Percentiles rank a stretch among this genome's conserved stretches.
Conservation (phyloP, 2,329 filamentous ascomycete genomes). For the Corynespora cassiicola region DNA sequence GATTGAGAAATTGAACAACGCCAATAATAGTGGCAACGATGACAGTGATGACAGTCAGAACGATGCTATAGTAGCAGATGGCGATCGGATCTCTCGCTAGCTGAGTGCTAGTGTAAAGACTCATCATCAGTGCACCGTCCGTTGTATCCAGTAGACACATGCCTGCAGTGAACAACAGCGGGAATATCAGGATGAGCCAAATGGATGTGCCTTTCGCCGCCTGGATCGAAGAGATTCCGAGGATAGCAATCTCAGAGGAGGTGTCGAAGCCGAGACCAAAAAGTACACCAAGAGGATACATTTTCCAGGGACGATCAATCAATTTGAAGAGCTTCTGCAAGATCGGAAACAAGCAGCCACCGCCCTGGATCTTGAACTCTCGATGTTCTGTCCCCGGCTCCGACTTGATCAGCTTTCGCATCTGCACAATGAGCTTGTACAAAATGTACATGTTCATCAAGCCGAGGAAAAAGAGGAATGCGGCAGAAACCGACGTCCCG, state of each 20-base stretch:
- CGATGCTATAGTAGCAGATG: slow-evolving; percentile 91
- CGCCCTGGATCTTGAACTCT: slow-evolving; percentile 75
- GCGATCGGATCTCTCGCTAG: slow-evolving; percentile 84
- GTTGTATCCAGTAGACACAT: slow-evolving; percentile 96
- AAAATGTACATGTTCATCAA: slow-evolving; percentile 87
- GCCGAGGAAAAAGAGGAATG: slow-evolving; percentile 82
- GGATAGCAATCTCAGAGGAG: slow-evolving; percentile 87
- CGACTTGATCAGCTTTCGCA: slow-evolving; percentile 66
- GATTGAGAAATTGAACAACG: slow-evolving; percentile 79
- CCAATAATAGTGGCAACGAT: slow-evolving; percentile 86
- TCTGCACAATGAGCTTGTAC: slow-evolving; percentile 73
- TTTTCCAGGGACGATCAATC: slow-evolving; percentile 83
- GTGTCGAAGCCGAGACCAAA: slow-evolving; percentile 95
- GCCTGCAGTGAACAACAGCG: slow-evolving; percentile 86
- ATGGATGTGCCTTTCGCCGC: slow-evolving; percentile 85
- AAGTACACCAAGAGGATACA: slow-evolving; percentile 88
- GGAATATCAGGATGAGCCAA: slow-evolving; percentile 94
- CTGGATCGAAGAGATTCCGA: slow-evolving; percentile 89
- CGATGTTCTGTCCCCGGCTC: slow-evolving; percentile 55
- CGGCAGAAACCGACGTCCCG: slow-evolving; percentile 84
- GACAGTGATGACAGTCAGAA: slow-evolving; percentile 83
- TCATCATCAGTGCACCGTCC: slow-evolving; percentile 95
- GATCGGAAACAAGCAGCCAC: slow-evolving; percentile 74
- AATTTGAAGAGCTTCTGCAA: slow-evolving; percentile 80
- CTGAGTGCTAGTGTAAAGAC: slow-evolving; percentile 81